Evolutionary conservation across 2,329 filamentous ascomycete genomes (phyloP).

Genomic region (Alternaria novae-zelandiae): DNA sequence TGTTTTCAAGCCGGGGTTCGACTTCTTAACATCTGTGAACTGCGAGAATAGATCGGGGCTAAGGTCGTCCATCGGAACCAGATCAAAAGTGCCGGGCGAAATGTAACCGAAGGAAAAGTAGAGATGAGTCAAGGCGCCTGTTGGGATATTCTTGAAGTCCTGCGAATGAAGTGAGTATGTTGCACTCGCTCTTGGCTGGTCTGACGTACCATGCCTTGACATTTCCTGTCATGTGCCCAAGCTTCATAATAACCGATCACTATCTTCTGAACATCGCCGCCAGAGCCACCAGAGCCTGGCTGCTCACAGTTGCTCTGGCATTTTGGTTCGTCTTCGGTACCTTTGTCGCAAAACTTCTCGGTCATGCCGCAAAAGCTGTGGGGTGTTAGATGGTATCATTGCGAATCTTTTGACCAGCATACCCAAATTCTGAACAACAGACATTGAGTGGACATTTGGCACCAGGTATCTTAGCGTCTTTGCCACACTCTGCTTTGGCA

Average conservation of each 20-base stretch:
- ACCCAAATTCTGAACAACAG: background rate
- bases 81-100: background rate
- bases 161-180: too few relatives aligned
- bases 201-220: background rate
- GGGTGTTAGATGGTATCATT: background rate
- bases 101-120: slow-evolving; percentile 5
- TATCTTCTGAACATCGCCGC: background rate
- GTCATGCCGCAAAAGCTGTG: slow-evolving; percentile 3
- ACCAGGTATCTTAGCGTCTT: background rate
- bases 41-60: background rate
- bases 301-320: slow-evolving; percentile 10
- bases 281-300: background rate
- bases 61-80: background rate
- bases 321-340: background rate
- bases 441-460: slow-evolving; percentile 3
- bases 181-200: too few relatives aligned
- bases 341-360: background rate
- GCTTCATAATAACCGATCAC: slow-evolving; percentile 9
- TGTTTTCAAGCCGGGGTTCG: slow-evolving; percentile 31
- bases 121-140: background rate
- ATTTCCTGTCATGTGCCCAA: background rate
- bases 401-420: background rate
- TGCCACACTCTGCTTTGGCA: slow-evolving; percentile 5
- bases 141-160: background rate
- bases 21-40: slow-evolving; percentile 37